These are phyloP conservation scores for Phialophora tarda DNA, from an alignment of 2,329 filamentous ascomycete genomes.

Conservation along the genomic window DNA sequence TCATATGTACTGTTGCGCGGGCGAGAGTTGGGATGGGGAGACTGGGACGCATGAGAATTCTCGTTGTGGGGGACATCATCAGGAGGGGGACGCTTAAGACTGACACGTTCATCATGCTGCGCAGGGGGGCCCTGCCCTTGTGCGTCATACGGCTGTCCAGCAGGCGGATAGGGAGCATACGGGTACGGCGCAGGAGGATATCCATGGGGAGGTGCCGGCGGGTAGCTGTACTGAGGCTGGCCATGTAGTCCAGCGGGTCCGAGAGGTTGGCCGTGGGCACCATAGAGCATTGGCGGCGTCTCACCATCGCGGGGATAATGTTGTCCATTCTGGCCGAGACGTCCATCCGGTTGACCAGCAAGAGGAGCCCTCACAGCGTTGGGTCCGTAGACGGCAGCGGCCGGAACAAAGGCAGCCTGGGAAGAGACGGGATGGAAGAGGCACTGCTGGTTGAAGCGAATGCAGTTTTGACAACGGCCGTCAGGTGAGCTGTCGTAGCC, in stretches of 20 bases:
- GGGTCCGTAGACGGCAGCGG: conserved; percentile 67
- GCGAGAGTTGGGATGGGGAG: conserved; percentile 47
- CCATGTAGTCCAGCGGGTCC: conserved; percentile 45
- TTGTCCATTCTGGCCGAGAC: conserved; percentile 44
- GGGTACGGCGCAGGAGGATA: conserved; percentile 40
- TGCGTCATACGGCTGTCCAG: conserved; percentile 38
- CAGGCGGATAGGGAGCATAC: conserved; percentile 30
- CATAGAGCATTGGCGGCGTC: conserved; percentile 50
- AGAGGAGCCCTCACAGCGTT: conserved; percentile 46
- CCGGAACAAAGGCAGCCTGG: conserved; percentile 75
- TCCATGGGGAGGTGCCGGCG: conserved; percentile 45
- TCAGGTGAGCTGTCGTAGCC: conserved; percentile 74
- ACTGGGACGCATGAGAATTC: conserved; percentile 43
- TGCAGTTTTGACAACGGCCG: conserved; percentile 74
- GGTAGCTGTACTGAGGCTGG: conserved; percentile 47
- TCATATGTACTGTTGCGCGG: conserved; percentile 48
- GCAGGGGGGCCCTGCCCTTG: conserved; percentile 47
- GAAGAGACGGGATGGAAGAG: conserved; percentile 78
- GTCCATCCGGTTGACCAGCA: conserved; percentile 40
- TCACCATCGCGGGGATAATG: conserved; percentile 35
- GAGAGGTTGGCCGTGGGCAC: conserved; percentile 57
- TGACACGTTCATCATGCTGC: conserved; percentile 54
- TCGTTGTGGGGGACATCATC: conserved; percentile 41
- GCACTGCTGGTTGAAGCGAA: conserved; percentile 76
- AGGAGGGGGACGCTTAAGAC: conserved; percentile 44